Base-by-base conservation (phyloP, 176 grass and related monocot species). In the Carex scoparia region DNA sequence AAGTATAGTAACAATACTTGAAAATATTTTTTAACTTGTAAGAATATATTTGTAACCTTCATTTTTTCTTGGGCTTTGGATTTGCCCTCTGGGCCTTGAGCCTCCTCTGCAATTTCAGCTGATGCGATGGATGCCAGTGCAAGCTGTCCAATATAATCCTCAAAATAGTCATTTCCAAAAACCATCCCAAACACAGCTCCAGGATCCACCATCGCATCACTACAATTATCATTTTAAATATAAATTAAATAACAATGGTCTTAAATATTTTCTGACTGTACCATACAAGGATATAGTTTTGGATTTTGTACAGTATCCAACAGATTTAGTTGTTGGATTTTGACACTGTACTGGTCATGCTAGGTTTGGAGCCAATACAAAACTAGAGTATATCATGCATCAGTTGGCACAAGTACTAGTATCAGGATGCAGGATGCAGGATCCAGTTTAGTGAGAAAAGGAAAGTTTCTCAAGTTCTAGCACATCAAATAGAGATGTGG, bases 121-220 rank as follows among this genome's bases (percentile, higher is more conserved):
- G 96, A 95, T 85, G 91, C 93, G 85, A 99, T 69, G 28, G 96
- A 89, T 87, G 96, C 93, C 69, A 99, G 84, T 48, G 96, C 96
- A 80, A 99, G 90, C 78, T 99, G 93, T 38, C 96, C 96, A 62
- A 99, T 90, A 86, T 95, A 99, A 84, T 95, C 93, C 90, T 99
- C 96, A 79, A 99, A 99, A 33, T 91, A 99, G 38, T 99, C 96
- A 46, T 94, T 99, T 86, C 96, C 96, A 76, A 99, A 98, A 85
- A 99, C 84, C 96, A 99, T 99, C 7, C 96, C 96, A 80, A 99
- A 99, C 37, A 99, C 96, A 89, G 93, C 85, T 84, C 91, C 77
- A 38, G 96, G 96, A 89, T 99, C 96, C 40, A 99, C 65, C 93
- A 95, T 94, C 57, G 88, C 84, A 83, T 95, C 96, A 61, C 96